Conservation (phyloP, 441 rosid species). For the Arabidopsis hybrid region DNA sequence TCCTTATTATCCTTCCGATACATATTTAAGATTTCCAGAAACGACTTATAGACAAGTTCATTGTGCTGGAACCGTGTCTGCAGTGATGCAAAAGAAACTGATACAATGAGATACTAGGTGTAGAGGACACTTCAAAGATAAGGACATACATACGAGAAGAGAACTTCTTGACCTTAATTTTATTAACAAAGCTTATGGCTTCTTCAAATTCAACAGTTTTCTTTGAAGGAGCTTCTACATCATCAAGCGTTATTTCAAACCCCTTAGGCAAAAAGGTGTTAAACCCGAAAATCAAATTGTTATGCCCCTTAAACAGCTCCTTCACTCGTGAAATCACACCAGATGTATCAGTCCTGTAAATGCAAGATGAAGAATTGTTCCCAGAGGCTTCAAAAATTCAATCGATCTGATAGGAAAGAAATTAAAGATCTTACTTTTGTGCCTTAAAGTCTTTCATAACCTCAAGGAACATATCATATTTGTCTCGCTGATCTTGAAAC, state of each 20-base stretch:
- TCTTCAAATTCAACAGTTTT: conserved; percentile 93
- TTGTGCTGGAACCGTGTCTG: conserved; percentile 93
- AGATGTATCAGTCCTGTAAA: conserved; percentile 85
- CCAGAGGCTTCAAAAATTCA: background rate
- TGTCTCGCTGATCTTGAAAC: conserved; percentile 94
- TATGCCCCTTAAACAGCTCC: conserved; percentile 92
- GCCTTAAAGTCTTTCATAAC: conserved; percentile 99
- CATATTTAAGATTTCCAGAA: conserved; percentile 88
- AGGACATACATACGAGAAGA: conserved; percentile 8
- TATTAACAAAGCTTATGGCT: conserved; percentile 96
- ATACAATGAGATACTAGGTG: conserved; percentile 21
- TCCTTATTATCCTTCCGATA: conserved; percentile 94
- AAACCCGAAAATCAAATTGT: conserved; percentile 87
- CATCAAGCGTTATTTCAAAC: conserved; percentile 85
- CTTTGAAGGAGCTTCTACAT: conserved; percentile 79
- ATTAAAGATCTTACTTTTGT: conserved; percentile 57
- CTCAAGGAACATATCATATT: conserved; percentile 89
- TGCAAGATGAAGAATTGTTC: conserved; percentile 28
- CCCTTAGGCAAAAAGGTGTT: conserved; percentile 97
- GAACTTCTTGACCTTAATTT: conserved; percentile 73
- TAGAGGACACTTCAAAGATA: conserved; percentile 19
- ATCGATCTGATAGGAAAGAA: conserved; percentile 5
- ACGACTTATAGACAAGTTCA: conserved; percentile 90
- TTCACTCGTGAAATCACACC: conserved; percentile 97
- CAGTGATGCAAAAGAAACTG: conserved; percentile 36